Conservation (phyloP, 2,329 filamentous ascomycete species). For the Talaromyces funiculosus region DNA sequence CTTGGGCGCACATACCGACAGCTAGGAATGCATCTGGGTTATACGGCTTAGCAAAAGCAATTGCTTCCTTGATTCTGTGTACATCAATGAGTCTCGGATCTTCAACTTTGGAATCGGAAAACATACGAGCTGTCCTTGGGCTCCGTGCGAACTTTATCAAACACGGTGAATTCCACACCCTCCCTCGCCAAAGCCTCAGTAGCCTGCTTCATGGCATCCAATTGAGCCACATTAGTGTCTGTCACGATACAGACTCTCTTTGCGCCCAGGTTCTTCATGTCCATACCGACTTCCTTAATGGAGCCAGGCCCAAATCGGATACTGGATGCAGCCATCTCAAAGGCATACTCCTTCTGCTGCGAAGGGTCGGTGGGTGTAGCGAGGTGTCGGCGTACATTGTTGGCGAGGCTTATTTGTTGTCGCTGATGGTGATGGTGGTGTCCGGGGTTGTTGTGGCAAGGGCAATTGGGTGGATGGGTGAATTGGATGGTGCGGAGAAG, state of each 20-base stretch:
- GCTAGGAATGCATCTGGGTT: slow-evolving; percentile 84
- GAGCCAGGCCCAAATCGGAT: slow-evolving; percentile 91
- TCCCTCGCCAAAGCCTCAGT: slow-evolving; percentile 72
- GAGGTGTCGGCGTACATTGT: slow-evolving; percentile 55
- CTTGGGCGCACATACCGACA: slow-evolving; percentile 53
- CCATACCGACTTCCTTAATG: slow-evolving; percentile 96
- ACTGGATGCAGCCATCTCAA: slow-evolving; percentile 94
- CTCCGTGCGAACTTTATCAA: slow-evolving; percentile 73
- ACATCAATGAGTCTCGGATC: slow-evolving; percentile 1
- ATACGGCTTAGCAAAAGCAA: slow-evolving; percentile 76
- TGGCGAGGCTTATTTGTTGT: slow-evolving; percentile 44
- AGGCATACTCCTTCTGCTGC: slow-evolving; percentile 89
- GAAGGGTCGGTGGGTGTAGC: slow-evolving; percentile 71
- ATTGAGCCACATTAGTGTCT: slow-evolving; percentile 70
- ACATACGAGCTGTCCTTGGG: slow-evolving; percentile 87
- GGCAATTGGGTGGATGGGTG: slow-evolving; percentile 79
- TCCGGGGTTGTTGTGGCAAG: slow-evolving; percentile 84
- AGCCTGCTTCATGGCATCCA: slow-evolving; percentile 87
- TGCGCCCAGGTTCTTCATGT: slow-evolving; percentile 83
- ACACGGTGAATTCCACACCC: slow-evolving; percentile 75
- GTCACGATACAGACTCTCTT: slow-evolving; percentile 90
- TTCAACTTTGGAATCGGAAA: neutral
- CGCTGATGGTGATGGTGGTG: slow-evolving; percentile 63
- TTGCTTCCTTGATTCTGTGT: slow-evolving; percentile 74
- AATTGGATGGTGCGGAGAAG: slow-evolving; percentile 86